Conservation (phyloP, 305 asterid genomes). For the Coffea humblotiana region DNA sequence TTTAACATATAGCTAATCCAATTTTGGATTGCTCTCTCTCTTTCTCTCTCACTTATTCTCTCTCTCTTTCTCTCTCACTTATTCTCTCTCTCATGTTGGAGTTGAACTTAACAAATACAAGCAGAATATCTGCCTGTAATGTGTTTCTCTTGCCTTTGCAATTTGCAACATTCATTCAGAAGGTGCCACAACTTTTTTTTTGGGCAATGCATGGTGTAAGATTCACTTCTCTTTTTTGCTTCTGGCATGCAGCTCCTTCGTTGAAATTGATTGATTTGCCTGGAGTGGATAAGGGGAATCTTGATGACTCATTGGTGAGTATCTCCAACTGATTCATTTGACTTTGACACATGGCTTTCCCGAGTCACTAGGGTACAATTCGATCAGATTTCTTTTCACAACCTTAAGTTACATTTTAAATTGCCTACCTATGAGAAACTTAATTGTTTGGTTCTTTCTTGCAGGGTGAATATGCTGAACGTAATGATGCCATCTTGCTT, state of each 20-base stretch:
- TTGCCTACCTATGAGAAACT: not conserved
- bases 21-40: not conserved
- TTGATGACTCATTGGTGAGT: constrained; percentile 85
- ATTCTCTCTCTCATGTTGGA: too few species aligned
- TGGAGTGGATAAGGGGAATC: constrained; percentile 81
- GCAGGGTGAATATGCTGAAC: constrained; percentile 89
- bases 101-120: not conserved
- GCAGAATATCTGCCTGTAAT: not conserved
- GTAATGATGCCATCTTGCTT: constrained; percentile 87
- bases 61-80: too few species aligned
- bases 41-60: too few species aligned
- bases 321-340: constrained; percentile 15
- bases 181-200: not conserved
- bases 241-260: constrained; percentile 70
- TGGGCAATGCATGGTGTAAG: constrained; percentile 8
- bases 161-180: not conserved
- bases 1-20: not conserved
- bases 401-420: not conserved
- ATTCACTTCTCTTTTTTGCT: constrained; percentile 19
- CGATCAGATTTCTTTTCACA: not conserved
- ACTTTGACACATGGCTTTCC: not conserved
- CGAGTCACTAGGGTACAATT: not conserved
- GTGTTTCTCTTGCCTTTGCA: not conserved
- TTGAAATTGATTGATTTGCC: constrained; percentile 87
- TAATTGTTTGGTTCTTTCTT: constrained; percentile 13